Evolutionary conservation across 192 early-diverging fungal species (phyloP).

Genomic region (Linnemannia hyalina): DNA sequence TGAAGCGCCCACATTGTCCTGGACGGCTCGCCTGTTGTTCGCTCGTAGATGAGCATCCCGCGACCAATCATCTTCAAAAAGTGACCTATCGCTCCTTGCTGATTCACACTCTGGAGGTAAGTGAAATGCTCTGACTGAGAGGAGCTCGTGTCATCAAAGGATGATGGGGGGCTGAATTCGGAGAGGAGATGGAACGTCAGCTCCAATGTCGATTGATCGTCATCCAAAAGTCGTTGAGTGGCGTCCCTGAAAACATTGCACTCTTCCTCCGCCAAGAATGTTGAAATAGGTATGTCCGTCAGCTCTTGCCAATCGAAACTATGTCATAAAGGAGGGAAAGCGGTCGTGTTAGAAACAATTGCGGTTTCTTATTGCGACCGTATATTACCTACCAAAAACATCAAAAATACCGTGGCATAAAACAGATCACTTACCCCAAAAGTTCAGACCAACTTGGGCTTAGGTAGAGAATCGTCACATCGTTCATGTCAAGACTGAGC

Average conservation of each 20-base stretch:
- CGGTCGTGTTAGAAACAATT: not conserved
- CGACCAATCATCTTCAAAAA: slow-evolving; percentile 86
- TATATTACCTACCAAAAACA: not conserved
- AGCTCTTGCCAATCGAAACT: slow-evolving; percentile 64
- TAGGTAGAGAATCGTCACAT: slow-evolving; percentile 69
- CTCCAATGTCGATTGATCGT: slow-evolving; percentile 75
- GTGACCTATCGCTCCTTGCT: slow-evolving; percentile 20
- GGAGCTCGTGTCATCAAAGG: slow-evolving; percentile 50
- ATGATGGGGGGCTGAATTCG: slow-evolving; percentile 39
- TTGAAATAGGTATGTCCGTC: slow-evolving; percentile 60
- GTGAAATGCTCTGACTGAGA: slow-evolving; percentile 63
- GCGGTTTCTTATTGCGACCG: not conserved
- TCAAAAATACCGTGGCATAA: not conserved
- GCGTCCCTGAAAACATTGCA: slow-evolving; percentile 73
- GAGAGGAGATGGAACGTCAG: slow-evolving; percentile 67
- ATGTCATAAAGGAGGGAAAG: slow-evolving; percentile 18
- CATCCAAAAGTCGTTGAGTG: slow-evolving; percentile 63
- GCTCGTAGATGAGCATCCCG: slow-evolving; percentile 86
- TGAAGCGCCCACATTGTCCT: slow-evolving; percentile 87
- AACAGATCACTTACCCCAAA: slow-evolving; percentile 69
- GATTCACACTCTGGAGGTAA: slow-evolving; percentile 26
- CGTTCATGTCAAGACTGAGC: slow-evolving; percentile 67
- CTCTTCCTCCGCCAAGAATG: slow-evolving; percentile 71
- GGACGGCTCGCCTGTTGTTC: slow-evolving; percentile 69
- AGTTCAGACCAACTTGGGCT: slow-evolving; percentile 78